Evolutionary conservation across 352 stramenopile species (phyloP).

Genomic region (Pythium rhizo-oryzae): DNA sequence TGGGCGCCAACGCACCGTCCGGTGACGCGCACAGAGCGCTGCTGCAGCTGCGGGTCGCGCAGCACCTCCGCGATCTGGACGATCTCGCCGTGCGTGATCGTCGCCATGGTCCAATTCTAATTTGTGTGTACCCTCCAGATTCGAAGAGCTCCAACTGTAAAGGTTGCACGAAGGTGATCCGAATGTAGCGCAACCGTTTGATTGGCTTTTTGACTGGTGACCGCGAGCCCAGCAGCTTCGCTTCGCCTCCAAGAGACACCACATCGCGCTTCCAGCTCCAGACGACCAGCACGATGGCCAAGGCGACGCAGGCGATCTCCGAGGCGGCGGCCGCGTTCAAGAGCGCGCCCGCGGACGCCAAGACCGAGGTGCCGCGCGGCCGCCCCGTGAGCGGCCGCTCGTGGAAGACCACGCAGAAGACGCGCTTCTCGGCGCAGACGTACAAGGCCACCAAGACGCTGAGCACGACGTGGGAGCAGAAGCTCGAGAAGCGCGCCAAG

Average conservation of each 20-base stretch:
- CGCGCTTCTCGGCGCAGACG: conserved; percentile 70
- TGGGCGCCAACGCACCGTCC: conserved; percentile 37
- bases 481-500: conserved; percentile 77
- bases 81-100: conserved; percentile 60
- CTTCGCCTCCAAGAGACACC: conserved; percentile 29
- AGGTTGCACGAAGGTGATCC: conserved; percentile 36
- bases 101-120: conserved; percentile 17
- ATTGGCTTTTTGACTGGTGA: conserved; percentile 28
- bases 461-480: conserved; percentile 89
- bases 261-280: background rate
- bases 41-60: conserved; percentile 58
- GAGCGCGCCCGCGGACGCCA: conserved; percentile 18
- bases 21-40: conserved; percentile 78
- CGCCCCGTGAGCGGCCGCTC: conserved; percentile 72
- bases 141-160: background rate
- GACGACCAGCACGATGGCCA: conserved; percentile 18
- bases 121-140: too few relatives aligned
- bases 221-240: conserved; percentile 20
- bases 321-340: conserved; percentile 19
- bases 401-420: conserved; percentile 88
- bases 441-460: conserved; percentile 82
- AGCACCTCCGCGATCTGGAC: conserved; percentile 83
- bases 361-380: conserved; percentile 43
- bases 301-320: conserved; percentile 28
- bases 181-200: conserved; percentile 16